phyloP scores from a whole-genome alignment of 768 basidiomycete species.

The Dioszegia crocea region DNA sequence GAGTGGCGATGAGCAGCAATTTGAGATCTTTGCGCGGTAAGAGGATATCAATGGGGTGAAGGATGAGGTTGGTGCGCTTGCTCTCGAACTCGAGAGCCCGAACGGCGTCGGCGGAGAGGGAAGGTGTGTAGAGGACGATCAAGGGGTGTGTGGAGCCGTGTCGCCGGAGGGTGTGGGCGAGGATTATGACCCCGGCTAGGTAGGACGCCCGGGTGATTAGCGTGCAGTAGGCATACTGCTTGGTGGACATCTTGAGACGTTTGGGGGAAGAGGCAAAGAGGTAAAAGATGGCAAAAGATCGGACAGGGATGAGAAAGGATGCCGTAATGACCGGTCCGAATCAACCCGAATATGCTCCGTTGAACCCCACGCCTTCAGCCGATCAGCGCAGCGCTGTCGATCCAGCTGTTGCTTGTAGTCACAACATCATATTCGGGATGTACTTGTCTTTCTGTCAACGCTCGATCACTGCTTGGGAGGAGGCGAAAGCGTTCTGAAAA shows the following conservation, averaged over 20 bases:
- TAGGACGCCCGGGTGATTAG: constrained; percentile 10
- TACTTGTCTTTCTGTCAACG: too few relatives aligned
- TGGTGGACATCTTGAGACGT: neutral
- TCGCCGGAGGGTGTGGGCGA: constrained; percentile 7
- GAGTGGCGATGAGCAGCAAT: neutral
- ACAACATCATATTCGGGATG: too few relatives aligned
- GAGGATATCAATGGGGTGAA: neutral
- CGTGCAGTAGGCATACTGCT: constrained; percentile 9
- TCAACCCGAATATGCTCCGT: too few relatives aligned
- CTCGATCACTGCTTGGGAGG: too few relatives aligned
- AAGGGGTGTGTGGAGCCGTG: constrained; percentile 3
- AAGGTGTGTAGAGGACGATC: constrained; percentile 11
- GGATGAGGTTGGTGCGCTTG: neutral
- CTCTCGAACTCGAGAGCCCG: constrained; percentile 3
- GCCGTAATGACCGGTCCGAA: too few relatives aligned
- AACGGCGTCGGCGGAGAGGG: constrained; percentile 2
- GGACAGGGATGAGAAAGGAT: too few relatives aligned
- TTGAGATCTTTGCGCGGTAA: neutral
- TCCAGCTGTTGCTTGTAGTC: too few relatives aligned
- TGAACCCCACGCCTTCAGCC: too few relatives aligned
- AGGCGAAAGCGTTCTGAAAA: too few relatives aligned
- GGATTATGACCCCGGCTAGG: constrained; percentile 9
- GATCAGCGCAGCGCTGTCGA: too few relatives aligned
- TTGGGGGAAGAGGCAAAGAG: too few relatives aligned
- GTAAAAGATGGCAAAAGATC: neutral